A percentile compares a stretch with the other conserved stretches of the same genome.
Conservation (phyloP, 192 early-diverging fungal species). For the Coemansia erecta region DNA sequence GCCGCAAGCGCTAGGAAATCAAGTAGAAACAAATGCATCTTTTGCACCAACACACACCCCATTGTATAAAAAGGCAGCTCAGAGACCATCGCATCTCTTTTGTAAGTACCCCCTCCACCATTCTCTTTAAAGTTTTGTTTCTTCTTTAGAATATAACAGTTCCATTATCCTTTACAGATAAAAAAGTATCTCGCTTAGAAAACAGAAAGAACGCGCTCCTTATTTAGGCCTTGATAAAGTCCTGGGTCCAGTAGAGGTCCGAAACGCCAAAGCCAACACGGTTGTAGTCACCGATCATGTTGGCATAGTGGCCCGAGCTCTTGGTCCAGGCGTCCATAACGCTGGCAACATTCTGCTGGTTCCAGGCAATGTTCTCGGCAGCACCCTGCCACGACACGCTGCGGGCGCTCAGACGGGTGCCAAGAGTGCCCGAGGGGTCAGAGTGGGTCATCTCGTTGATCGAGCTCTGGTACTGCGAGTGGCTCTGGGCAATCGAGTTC, state of each 20-base stretch:
- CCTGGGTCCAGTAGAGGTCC: constrained; percentile 42
- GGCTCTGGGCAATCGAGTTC: constrained; percentile 33
- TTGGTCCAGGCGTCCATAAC: constrained; percentile 50
- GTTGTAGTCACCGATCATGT: constrained; percentile 46
- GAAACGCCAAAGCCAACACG: constrained; percentile 45
- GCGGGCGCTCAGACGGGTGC: constrained; percentile 16
- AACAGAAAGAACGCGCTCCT: neutral
- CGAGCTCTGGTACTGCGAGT: constrained; percentile 38
- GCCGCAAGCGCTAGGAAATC: neutral
- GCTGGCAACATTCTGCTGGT: constrained; percentile 18
- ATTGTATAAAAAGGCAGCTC: too few relatives aligned
- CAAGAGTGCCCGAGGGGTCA: constrained; percentile 26
- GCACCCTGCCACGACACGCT: constrained; percentile 17
- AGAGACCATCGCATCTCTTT: too few relatives aligned
- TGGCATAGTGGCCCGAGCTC: constrained; percentile 48
- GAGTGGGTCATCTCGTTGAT: constrained; percentile 22
- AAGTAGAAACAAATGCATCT: neutral
- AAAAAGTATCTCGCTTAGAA: too few relatives aligned
- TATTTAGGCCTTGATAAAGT: constrained; percentile 17
- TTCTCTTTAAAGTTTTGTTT: too few relatives aligned
- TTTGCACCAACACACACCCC: neutral
- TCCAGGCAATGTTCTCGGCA: constrained; percentile 56
- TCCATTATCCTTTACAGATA: neutral
- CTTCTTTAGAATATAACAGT: neutral
- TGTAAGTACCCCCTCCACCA: too few relatives aligned